phyloP scores from a whole-genome alignment of 2,329 filamentous ascomycete species.

The Fusarium heterosporum region DNA sequence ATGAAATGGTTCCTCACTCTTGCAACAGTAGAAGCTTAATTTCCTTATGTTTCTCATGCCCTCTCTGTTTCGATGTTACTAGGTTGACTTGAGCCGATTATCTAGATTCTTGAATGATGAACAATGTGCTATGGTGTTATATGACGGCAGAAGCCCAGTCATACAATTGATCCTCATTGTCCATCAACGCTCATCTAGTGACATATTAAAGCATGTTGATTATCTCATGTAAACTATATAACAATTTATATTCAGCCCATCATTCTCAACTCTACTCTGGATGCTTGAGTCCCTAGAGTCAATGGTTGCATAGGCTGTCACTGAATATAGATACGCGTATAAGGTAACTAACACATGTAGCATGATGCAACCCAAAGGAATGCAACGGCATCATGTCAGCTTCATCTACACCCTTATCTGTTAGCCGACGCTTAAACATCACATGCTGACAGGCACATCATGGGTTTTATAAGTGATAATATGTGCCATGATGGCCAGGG shows the following conservation, averaged over 20 bases:
- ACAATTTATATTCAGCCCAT: neutral
- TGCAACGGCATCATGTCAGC: neutral
- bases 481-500: constrained; percentile 5
- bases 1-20: neutral
- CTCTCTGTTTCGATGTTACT: neutral
- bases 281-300: too few relatives aligned
- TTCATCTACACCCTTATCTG: neutral
- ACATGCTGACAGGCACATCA: constrained; percentile 17
- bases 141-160: neutral
- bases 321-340: neutral
- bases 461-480: constrained; percentile 3
- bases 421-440: constrained; percentile 3
- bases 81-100: neutral
- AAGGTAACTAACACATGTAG: neutral
- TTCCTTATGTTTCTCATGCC: neutral
- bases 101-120: neutral
- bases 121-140: neutral
- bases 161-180: neutral
- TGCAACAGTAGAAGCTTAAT: neutral
- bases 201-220: neutral
- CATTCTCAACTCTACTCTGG: neutral
- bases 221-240: neutral
- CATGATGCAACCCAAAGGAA: neutral
- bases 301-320: too few relatives aligned
- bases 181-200: neutral